Evolutionary conservation across 495 filamentous ascomycete species (phyloP), one percentile per base, ranked within the genome.

Genomic region (Tuber borchii): DNA sequence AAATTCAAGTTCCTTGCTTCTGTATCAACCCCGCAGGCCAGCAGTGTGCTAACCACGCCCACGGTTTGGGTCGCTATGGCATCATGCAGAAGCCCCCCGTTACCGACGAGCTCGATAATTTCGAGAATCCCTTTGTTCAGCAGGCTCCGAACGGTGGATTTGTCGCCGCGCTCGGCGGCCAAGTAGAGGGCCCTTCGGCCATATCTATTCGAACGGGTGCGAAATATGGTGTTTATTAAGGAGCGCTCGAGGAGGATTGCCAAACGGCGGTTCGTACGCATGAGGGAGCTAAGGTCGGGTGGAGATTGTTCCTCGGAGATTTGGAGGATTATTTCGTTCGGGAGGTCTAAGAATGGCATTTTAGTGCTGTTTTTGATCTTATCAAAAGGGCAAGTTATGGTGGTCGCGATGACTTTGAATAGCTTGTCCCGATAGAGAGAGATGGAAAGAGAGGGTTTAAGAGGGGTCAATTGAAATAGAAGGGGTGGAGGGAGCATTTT

Each of bases 1-100:
- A 69, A 76, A 9, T 68, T 45, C 37, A 65, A 14, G 56, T 79
- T 76, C 20, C 69, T 76, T 40, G 77, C 76, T 37, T 78, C 17
- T 20, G 77, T 79, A 34, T 79, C 76, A 14, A 79, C 72, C n/a
- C 77, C 77, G 31, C 77, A 73, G 34, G 77, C 77, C 5, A 79
- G 76, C 48, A 79, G 42, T 34, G 77, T 73, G 45, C 65, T 69
- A n/a, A 78, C 69, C 22, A 72, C 76, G 22, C 56, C 7, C 14
- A 17, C 56, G 0, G 26, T 65, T n/a, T 65, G 26, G 12, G 56
- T 65, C 56, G 56, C 56, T 17, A 65, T 31, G 5, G 56, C 56
- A 12, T 65, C 56, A 14, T 65, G 56, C 56, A 65, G 1, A 65
- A 65, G 56, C 17, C 56, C 26, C 12, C 76, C 19, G 69, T 70